Evolutionary conservation across 1,284 basidiomycete genomes (phyloP).

Genomic region (Malassezia psittaci): DNA sequence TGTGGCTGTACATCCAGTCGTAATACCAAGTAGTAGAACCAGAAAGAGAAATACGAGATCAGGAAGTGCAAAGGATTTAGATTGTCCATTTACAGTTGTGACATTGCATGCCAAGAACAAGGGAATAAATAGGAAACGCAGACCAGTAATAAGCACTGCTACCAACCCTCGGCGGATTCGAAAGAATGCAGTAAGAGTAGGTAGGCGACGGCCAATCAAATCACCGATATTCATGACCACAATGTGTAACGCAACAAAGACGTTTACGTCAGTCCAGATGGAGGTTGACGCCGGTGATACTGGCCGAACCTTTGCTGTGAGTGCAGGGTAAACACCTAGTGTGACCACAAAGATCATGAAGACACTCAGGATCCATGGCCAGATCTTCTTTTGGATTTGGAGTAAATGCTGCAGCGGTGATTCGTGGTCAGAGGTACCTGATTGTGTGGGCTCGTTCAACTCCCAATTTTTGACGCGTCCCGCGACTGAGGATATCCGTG

Average conservation of each 20-base stretch:
- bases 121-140: conserved; percentile 19
- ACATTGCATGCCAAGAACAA: conserved; percentile 19
- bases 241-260: conserved; percentile 26
- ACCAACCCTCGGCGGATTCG: conserved; percentile 6
- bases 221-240: conserved; percentile 24
- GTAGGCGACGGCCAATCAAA: conserved; percentile 23
- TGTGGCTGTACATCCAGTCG: conserved; percentile 22
- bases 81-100: neutral
- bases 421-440: neutral
- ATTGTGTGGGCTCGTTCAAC: neutral
- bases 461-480: neutral
- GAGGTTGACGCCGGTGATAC: neutral
- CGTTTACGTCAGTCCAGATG: conserved; percentile 7
- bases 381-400: conserved; percentile 15
- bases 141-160: neutral
- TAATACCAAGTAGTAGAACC: conserved; percentile 18
- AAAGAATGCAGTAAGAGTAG: conserved; percentile 11
- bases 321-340: conserved; percentile 22
- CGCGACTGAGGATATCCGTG: neutral
- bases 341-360: conserved; percentile 21
- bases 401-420: neutral
- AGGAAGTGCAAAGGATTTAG: neutral
- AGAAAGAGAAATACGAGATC: conserved; percentile 20
- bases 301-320: conserved; percentile 22
- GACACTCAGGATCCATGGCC: conserved; percentile 15